phyloP scores from a whole-genome alignment of 805 yeast genomes.

The Wilhelminamyces savonicus region DNA sequence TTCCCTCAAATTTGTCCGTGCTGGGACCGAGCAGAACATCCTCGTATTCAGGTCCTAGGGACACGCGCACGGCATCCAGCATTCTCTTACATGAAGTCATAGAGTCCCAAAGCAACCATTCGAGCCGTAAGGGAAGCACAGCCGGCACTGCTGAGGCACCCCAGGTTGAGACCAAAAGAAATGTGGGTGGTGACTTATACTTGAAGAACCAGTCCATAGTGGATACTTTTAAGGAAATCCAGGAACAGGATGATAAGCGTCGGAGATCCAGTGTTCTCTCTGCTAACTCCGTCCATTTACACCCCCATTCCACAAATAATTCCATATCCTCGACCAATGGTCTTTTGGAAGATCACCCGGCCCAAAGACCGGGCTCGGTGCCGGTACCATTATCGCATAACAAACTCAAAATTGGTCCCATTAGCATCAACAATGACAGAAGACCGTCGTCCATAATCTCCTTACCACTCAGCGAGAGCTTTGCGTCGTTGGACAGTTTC shows the following conservation, averaged over 20 bases:
- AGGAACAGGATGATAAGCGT: constrained; percentile 34
- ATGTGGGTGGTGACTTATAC: constrained; percentile 40
- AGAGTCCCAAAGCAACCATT: constrained; percentile 19
- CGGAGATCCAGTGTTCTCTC: constrained; percentile 24
- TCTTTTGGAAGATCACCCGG: background rate
- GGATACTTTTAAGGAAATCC: constrained; percentile 38
- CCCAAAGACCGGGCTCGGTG: background rate
- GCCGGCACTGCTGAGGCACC: constrained; percentile 28
- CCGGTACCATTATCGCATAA: background rate
- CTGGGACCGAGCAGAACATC: constrained; percentile 7
- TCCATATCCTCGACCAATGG: too few species aligned
- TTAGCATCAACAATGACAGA: constrained; percentile 15
- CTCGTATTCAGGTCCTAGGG: constrained; percentile 21
- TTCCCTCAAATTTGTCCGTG: constrained; percentile 14
- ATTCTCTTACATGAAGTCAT: constrained; percentile 28
- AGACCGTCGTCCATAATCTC: constrained; percentile 64
- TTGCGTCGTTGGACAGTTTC: constrained; percentile 70
- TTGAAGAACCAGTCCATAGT: constrained; percentile 34
- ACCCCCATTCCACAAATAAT: too few species aligned
- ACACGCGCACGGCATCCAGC: constrained; percentile 15
- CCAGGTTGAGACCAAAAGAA: constrained; percentile 38
- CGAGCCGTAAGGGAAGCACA: constrained; percentile 14
- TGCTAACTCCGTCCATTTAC: too few species aligned
- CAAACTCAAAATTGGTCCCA: constrained; percentile 28
- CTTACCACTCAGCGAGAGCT: constrained; percentile 64